Evolutionary conservation across 116 monocot genomes (phyloP), one percentile per base, ranked within the genome.

Genomic region (Trichopus zeylanicus): DNA sequence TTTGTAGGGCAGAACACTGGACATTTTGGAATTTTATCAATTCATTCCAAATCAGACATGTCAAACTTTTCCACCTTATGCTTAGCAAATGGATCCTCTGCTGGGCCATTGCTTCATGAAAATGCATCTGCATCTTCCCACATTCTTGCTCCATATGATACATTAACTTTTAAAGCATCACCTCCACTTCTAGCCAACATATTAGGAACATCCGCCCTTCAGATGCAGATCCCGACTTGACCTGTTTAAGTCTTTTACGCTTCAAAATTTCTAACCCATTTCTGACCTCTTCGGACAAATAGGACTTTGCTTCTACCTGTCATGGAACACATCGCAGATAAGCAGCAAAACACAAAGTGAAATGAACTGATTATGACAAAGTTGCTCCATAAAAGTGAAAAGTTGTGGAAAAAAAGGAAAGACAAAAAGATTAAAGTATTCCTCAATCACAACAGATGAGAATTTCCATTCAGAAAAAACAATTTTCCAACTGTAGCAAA

Each of bases 1-100:
- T n/a, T n/a, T n/a, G n/a, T n/a, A n/a, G n/a, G n/a, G n/a, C n/a
- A n/a, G n/a, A n/a, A 97, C 1, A 84, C 74, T 51, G 95, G 95
- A 38, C 95, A 97, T 11, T 97, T 84, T 18, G 91, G 87, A 47
- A 97, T 87, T 56, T 71, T 81, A 29, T 85, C 87, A 32, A 91
- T 91, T 91, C 97, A 97, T 35, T 91, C 81, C 38, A 81, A 52
- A 67, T 84, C 77, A 18, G 84, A 86, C 61, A 81, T 65, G 42
- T 81, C 73, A 52, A 91, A 91, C 48, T 82, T 82, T 23, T 67
- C 61, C 27, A 84, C 72, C 26, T 70, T 78, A 33, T 56, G 74
- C 75, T 91, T 97, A 22, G 67, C 56, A 60, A 76, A 85, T 10
- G 63, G 60, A 55, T 80, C 75, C 42, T 66, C 85, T 51, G 20